Evolutionary conservation across 1,284 basidiomycete species (phyloP), one percentile per base, ranked within the genome.

Genomic region (Boletus semigastroideus): DNA sequence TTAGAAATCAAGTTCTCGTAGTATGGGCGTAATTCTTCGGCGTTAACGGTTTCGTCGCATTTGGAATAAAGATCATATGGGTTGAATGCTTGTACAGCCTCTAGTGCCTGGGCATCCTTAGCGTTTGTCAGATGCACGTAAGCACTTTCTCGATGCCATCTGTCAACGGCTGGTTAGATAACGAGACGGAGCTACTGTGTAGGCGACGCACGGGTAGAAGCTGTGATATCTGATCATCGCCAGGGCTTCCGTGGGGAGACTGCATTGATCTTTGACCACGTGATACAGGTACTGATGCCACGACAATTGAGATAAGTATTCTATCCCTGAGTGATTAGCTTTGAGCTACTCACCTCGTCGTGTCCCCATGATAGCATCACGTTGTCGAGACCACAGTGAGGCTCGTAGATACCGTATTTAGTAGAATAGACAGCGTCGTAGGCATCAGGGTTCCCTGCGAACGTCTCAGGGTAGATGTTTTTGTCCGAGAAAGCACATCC

Each of bases 181-280:
- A 33, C 19, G n/a, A 33, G 1, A 12, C 31, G 47, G 19, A n/a
- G 30, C n/a, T 52, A 55, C 33, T 20, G 19, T 38, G 45, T 45
- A 30, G 25, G 37, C 38, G 17, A 68, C 79, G 49, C 63, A 86
- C 73, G 93, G 92, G 75, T 95, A 95, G 78, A 95, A 95, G 61
- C 87, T 91, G 74, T 96, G 93, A 71, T 92, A 95, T 25, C 93
- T 84, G 65, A 96, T 92, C 93, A 96, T 96, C 25, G 88, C 85
- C 34, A 96, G 78, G 0, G 80, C 93, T 62, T 91, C 92, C 49
- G 82, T 79, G 1, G 93, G 93, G 1, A 96, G 83, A n/a, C 78
- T 79, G 61, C 81, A 83, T 65, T 91, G 89, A 59, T 84, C 83
- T 69, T 89, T 90, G 49, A 90, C 71, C 55, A 91, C 84, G 57